phyloP scores from a whole-genome alignment of 2,329 filamentous ascomycete genomes.

The Ophiostoma novo-ulmi region DNA sequence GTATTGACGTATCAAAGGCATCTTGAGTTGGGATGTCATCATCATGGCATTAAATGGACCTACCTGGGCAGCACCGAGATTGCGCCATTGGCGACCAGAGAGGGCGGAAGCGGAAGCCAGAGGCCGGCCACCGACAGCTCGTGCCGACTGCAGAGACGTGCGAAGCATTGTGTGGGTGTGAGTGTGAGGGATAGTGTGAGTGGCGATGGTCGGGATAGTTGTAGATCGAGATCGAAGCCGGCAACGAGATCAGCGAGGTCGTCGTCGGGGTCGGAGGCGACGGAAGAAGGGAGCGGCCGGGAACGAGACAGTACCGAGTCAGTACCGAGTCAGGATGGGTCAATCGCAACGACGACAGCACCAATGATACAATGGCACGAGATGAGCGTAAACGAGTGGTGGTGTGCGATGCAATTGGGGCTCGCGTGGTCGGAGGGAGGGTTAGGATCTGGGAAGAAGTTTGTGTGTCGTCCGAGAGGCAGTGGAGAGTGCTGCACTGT shows the following conservation, averaged over 20 bases:
- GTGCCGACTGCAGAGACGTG: constrained; percentile 61
- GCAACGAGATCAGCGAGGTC: neutral
- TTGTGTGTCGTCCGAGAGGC: constrained; percentile 14
- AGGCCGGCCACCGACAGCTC: constrained; percentile 53
- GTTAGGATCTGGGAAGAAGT: neutral
- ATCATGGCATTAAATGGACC: neutral
- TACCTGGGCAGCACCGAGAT: constrained; percentile 27
- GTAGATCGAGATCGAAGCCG: neutral
- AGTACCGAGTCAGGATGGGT: neutral
- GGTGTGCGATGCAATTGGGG: constrained; percentile 11
- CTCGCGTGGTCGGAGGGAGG: constrained; percentile 9
- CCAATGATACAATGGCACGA: neutral
- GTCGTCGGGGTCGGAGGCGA: neutral
- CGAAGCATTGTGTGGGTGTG: constrained; percentile 58
- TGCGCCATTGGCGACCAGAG: constrained; percentile 52
- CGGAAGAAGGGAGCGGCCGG: constrained; percentile 6
- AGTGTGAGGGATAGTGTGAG: constrained; percentile 22
- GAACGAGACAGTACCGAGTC: neutral
- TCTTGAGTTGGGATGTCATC: neutral
- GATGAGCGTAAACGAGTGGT: neutral
- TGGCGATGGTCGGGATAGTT: neutral
- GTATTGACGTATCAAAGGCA: neutral
- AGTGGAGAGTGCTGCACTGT: neutral
- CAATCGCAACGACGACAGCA: constrained; percentile 2
- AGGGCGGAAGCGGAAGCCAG: constrained; percentile 44